Evolutionary conservation across 352 stramenopile species (phyloP).

Genomic region (Globisporangium middletonii): DNA sequence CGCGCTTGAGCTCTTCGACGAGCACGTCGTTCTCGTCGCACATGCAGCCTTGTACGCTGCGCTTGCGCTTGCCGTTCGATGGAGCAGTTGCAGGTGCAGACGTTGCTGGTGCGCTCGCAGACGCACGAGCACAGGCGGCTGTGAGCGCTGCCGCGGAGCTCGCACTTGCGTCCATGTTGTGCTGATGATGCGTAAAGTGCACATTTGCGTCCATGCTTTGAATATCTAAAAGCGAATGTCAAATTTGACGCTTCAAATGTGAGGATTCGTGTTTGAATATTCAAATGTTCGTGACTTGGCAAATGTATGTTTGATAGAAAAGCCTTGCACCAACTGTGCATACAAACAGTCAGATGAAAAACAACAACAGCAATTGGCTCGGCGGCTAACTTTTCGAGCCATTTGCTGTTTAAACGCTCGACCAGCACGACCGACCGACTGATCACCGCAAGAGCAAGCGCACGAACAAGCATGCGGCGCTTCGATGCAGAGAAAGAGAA

Average conservation of each 20-base stretch:
- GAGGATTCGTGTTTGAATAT: conserved; percentile 24
- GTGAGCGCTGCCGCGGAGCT: neutral
- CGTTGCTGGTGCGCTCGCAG: neutral
- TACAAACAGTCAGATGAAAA: no score
- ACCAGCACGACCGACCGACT: neutral
- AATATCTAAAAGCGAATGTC: no score
- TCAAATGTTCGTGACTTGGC: conserved; percentile 4
- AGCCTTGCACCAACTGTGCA: neutral
- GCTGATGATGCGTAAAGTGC: neutral
- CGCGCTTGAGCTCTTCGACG: conserved; percentile 60
- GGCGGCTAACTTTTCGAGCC: no score
- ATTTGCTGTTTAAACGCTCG: no score
- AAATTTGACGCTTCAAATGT: neutral
- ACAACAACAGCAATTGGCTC: no score
- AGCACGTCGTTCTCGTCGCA: conserved; percentile 60
- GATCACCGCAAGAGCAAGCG: neutral
- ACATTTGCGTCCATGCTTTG: no score
- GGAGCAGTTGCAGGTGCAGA: neutral
- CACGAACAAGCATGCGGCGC: conserved; percentile 31
- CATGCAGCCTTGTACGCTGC: conserved; percentile 37
- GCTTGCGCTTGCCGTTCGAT: conserved; percentile 30
- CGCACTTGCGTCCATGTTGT: neutral
- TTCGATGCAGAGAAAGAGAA: conserved; percentile 74
- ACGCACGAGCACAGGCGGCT: neutral
- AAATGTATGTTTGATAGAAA: neutral